Evolutionary conservation across 352 stramenopile species (phyloP), one percentile per base, ranked within the genome.

Genomic region (Peronospora destructor): DNA sequence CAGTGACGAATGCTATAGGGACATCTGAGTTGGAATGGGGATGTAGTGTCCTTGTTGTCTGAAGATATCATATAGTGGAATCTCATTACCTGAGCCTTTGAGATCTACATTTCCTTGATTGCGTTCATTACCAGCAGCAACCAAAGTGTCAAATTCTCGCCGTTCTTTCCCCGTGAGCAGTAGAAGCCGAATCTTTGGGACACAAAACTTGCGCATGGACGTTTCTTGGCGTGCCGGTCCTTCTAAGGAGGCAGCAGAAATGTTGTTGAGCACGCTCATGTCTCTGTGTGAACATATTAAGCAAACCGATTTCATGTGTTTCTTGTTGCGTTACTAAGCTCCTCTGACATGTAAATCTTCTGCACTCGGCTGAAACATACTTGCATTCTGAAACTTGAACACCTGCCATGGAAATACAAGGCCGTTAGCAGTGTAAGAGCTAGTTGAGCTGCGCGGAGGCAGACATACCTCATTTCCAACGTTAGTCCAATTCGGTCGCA

Each of bases 81-180:
- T 92, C 82, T 92, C 82, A 92, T 92, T 92, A 91, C 45, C 82
- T 86, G 82, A 93, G 82, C 77, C 78, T 77, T 66, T 72, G 35
- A 51, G 7, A 5, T 25, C 10, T 34, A 12, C 21, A 14, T 45
- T 8, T 34, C 4, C 26, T 14, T 53, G 17, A 4, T 23, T 19
- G 28, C 49, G 26, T 19, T 9, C 37, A 16, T 33, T 28, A 21
- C 47, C 33, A n/a, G 7, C 16, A 14, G 9, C 13, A 86, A 86
- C 82, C 82, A 93, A 93, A 86, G 79, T 87, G 82, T 93, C 82
- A 93, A 93, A 88, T 93, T 93, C 80, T 89, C 76, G 61, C 66
- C 66, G 73, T 66, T 68, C 69, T 61, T 37, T 69, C 14, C 59
- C 59, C 72, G 66, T 93, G 75, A 66, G 66, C 71, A 59, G 65